A percentile compares a stretch with the other conserved stretches of the same genome.
Conservation (phyloP, 163 green algal species). For the Scenedesmus sp. region DNA sequence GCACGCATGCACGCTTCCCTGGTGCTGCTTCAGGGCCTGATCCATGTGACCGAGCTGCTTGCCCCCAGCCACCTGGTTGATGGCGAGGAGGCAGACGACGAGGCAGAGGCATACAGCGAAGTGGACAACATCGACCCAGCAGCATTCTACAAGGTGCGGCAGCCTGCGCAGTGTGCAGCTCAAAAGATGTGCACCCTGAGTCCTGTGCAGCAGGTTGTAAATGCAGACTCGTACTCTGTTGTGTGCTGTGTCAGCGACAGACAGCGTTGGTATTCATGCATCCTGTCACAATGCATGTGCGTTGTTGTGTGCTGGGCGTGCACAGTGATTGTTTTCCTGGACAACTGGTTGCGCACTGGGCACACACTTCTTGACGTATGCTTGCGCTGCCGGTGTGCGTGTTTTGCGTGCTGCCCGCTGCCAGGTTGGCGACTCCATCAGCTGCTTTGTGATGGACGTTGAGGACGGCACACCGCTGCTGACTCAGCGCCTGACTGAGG, state of each 20-base stretch:
- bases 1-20: not conserved
- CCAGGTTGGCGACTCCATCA: conserved; percentile 54
- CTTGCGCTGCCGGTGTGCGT: not conserved
- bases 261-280: too few species aligned
- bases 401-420: not conserved
- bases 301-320: too few species aligned
- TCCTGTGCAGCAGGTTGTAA: not conserved
- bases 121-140: conserved; percentile 34
- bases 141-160: conserved; percentile 44
- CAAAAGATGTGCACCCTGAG: not conserved
- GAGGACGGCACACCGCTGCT: conserved; percentile 36
- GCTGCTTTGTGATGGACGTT: conserved; percentile 52
- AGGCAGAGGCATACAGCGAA: conserved; percentile 38
- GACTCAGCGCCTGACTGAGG: conserved; percentile 48
- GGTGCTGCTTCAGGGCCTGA: conserved; percentile 77
- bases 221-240: too few species aligned
- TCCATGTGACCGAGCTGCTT: conserved; percentile 90
- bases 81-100: conserved; percentile 22
- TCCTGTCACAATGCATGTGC: too few species aligned
- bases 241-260: too few species aligned
- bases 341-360: too few species aligned
- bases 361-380: not conserved
- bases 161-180: not conserved
- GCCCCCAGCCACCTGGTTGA: conserved; percentile 28
- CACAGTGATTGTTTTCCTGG: too few species aligned